Evolutionary conservation across 148 eudicot species (phyloP).

Genomic region (Heliamphora exappendiculata): DNA sequence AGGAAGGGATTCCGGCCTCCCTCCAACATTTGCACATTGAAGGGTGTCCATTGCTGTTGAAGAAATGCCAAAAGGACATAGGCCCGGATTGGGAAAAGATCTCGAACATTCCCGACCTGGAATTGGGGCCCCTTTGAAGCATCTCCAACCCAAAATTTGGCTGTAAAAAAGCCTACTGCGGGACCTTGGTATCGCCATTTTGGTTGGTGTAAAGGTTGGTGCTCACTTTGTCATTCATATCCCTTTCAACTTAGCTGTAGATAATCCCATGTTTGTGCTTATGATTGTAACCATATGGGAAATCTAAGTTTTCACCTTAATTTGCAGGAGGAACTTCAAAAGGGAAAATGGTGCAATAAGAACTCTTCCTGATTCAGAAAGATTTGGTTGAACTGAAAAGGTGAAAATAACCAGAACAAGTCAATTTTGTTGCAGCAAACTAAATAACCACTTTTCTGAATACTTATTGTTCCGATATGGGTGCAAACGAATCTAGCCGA

Average conservation of each 20-base stretch:
- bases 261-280: neutral
- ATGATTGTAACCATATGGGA: neutral
- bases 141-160: neutral
- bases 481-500: no score
- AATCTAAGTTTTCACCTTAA: no score
- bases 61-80: conserved; percentile 14
- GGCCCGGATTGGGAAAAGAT: conserved; percentile 24
- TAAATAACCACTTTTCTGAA: no score
- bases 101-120: conserved; percentile 20
- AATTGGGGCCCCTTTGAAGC: conserved; percentile 9
- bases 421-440: no score
- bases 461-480: no score
- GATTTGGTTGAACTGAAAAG: no score
- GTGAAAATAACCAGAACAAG: no score
- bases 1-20: conserved; percentile 18
- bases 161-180: neutral
- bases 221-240: neutral
- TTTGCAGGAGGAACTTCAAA: neutral
- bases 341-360: neutral
- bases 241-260: no score
- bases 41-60: conserved; percentile 19
- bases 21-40: conserved; percentile 20
- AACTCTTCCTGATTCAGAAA: no score
- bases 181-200: conserved; percentile 1
- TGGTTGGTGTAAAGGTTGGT: conserved; percentile 8